Percentiles rank a stretch among this genome's conserved stretches.
Evolutionary conservation across 768 basidiomycete species (phyloP).

Genomic region (Rhizopogon vesiculosus): DNA sequence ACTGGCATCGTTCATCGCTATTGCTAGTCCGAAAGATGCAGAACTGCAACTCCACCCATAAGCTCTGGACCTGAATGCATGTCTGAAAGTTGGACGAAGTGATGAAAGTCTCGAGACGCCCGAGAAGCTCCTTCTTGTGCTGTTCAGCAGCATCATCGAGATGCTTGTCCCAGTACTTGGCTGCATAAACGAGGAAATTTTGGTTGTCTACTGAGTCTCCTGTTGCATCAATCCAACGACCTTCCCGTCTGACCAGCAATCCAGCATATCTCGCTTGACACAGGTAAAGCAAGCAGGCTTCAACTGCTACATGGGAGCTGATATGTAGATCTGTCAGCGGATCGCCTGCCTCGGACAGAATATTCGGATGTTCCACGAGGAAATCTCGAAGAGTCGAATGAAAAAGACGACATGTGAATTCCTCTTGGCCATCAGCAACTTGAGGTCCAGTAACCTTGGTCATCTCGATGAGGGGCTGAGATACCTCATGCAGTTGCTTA

Average conservation of each 20-base stretch:
- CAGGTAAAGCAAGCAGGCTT: slow-evolving; percentile 25
- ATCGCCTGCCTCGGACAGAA: neutral
- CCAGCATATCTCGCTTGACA: slow-evolving; percentile 13
- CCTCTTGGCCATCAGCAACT: neutral
- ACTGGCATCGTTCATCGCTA: neutral
- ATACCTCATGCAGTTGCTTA: neutral
- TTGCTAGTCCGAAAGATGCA: neutral
- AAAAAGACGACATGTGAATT: neutral
- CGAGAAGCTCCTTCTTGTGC: slow-evolving; percentile 1
- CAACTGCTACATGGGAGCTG: neutral
- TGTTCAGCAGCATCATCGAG: slow-evolving; percentile 14
- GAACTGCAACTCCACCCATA: slow-evolving; percentile 20
- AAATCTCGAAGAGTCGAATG: neutral
- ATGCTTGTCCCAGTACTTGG: slow-evolving; percentile 31
- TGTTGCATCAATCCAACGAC: slow-evolving; percentile 18
- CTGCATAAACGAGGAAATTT: slow-evolving; percentile 21
- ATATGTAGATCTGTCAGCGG: neutral
- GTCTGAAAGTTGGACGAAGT: slow-evolving; percentile 26
- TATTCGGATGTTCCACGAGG: neutral
- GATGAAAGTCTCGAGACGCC: slow-evolving; percentile 17
- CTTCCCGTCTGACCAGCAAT: slow-evolving; percentile 11
- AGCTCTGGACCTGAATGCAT: slow-evolving; percentile 24
- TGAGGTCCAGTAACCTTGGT: neutral
- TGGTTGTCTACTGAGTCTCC: slow-evolving; percentile 18
- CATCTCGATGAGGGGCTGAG: neutral